Percentiles rank a stretch among this genome's conserved stretches.
These are phyloP conservation scores for Aspergillus nidulans DNA, from an alignment of 495 filamentous ascomycete species.

Conservation along the genomic window DNA sequence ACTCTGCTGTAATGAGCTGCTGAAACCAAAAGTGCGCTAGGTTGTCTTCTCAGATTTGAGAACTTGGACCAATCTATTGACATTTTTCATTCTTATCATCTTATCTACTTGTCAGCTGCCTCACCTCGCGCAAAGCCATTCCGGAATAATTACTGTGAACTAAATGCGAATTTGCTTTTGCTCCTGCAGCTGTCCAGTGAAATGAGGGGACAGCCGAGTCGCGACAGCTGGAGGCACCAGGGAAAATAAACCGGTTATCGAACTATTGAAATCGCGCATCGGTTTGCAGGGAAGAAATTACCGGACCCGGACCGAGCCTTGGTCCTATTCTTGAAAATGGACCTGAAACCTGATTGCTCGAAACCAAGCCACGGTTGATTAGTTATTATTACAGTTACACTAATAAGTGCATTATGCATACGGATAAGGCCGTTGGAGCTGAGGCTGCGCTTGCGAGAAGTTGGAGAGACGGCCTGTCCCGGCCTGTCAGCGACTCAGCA, in stretches of 20 bases:
- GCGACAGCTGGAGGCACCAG: no score
- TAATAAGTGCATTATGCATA: background rate
- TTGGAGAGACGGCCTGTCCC: background rate
- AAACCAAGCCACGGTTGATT: background rate
- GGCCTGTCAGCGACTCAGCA: background rate
- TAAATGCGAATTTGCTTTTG: background rate
- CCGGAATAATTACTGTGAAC: no score
- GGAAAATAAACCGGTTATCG: background rate
- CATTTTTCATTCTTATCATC: background rate
- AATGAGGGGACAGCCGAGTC: background rate
- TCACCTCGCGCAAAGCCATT: background rate
- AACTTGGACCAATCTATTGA: background rate
- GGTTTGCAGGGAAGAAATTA: background rate
- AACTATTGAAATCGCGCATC: constrained; percentile 12
- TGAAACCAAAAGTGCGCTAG: background rate
- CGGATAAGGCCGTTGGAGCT: background rate
- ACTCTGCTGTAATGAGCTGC: no score
- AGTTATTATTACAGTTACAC: no score
- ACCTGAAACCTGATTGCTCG: background rate
- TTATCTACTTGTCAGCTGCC: background rate
- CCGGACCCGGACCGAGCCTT: background rate
- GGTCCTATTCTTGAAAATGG: background rate
- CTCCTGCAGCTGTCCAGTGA: background rate
- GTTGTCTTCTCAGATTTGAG: background rate
- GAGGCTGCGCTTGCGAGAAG: background rate